Base-by-base conservation (phyloP, 2,329 filamentous ascomycete species). In the Trichoderma sp. region DNA sequence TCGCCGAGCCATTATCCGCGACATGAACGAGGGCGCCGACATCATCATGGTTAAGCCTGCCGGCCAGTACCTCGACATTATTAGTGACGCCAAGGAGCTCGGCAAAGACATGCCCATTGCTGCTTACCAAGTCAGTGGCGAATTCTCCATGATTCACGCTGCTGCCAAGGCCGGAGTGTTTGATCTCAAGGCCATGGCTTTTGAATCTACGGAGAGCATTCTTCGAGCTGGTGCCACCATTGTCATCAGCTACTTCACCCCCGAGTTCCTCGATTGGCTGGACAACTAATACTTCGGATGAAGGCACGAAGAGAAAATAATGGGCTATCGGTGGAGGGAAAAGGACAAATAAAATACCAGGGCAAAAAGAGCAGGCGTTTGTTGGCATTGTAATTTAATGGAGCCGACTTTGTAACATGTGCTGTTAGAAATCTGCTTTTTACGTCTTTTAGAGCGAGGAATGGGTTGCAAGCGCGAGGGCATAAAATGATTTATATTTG, bases 41-140 rank as follows among this genome's bases (percentile, higher is more conserved):
- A 93, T 97, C 73, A 97, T 99, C 80, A 97, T 99, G 94, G 95
- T 99, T 70, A 99, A 99, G 85, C 95, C 95, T 2, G 95, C 95
- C 10, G 92, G 92, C 74, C 93, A 94, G 79, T 99, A 97, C 78
- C 86, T 99, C 54, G 95, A 99, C 80, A 97, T 99, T 74, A 98
- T 99, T 78, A 93, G 92, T 72, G 95, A 99, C 76, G 95, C 95
- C 64, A 98, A 97, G 83, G 93, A 97, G 64, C 86, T 98, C 64
- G 94, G 92, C 68, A 91, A 90, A 77, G 93, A 98, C 78, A 85
- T 98, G 79, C 95, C 95, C 2, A 86, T 99, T 39, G 94, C 95
- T 1, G 94, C 95, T 25, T 99, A 99, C 79, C 95, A 99, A 79
- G 95, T 99, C 68, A 95, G 92, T 74, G 95, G 95, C 73, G 95